These are phyloP conservation scores for Saksenaea vasiformis DNA, from an alignment of 371 early-diverging fungal species.

Conservation along the genomic window DNA sequence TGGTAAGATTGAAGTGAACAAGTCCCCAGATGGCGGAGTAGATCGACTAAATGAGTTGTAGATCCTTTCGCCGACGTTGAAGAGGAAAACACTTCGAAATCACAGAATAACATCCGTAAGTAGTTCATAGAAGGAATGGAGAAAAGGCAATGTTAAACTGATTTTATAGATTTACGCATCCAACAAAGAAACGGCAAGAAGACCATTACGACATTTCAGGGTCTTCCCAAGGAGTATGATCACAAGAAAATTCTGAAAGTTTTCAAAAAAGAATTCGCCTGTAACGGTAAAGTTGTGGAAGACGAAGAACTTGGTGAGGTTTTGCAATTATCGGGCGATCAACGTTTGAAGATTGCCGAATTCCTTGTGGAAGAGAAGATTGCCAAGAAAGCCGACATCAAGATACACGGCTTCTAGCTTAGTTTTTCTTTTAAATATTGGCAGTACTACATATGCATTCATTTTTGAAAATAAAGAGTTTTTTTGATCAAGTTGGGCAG, in stretches of 20 bases:
- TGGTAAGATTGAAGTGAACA: slow-evolving; percentile 7
- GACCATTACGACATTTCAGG: slow-evolving; percentile 84
- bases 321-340: slow-evolving; percentile 96
- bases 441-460: too few relatives aligned
- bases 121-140: slow-evolving; percentile 17
- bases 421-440: background rate
- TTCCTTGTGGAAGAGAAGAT: slow-evolving; percentile 81
- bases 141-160: slow-evolving; percentile 2
- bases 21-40: background rate
- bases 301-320: slow-evolving; percentile 91
- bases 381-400: slow-evolving; percentile 82
- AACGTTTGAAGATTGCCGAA: slow-evolving; percentile 82
- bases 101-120: slow-evolving; percentile 79
- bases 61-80: slow-evolving; percentile 88
- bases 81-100: slow-evolving; percentile 56
- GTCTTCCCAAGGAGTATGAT: slow-evolving; percentile 87
- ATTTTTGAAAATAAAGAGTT: background rate
- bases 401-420: slow-evolving; percentile 80
- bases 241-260: slow-evolving; percentile 88
- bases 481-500: slow-evolving; percentile 28
- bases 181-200: slow-evolving; percentile 98
- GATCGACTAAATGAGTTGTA: slow-evolving; percentile 14
- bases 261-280: slow-evolving; percentile 96
- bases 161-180: slow-evolving; percentile 86
- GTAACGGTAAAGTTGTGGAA: slow-evolving; percentile 93